phyloP scores from a whole-genome alignment of 768 basidiomycete species.

The Goffeauzyma gilvescens region DNA sequence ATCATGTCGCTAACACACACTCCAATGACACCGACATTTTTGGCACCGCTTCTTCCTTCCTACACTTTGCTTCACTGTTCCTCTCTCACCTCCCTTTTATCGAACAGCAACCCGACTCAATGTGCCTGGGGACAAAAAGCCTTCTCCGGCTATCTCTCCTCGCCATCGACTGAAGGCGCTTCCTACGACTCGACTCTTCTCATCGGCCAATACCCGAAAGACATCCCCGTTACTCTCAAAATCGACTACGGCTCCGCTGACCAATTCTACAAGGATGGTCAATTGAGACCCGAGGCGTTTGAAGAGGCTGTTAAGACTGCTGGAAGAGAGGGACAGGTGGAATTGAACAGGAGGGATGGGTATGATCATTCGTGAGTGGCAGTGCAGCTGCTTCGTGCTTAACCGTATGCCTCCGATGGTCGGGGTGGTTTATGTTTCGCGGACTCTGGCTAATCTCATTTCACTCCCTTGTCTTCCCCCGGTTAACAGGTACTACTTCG shows the following conservation, averaged over 20 bases:
- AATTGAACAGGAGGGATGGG: conserved; percentile 57
- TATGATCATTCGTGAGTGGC: conserved; percentile 42
- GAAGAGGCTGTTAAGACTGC: conserved; percentile 54
- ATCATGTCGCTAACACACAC: no score
- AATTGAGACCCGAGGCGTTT: conserved; percentile 81
- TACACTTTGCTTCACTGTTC: background rate
- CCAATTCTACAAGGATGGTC: conserved; percentile 63
- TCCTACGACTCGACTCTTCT: conserved; percentile 73
- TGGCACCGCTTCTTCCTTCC: conserved; percentile 39
- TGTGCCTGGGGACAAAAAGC: conserved; percentile 86
- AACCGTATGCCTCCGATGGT: conserved; percentile 16
- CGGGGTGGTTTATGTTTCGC: no score
- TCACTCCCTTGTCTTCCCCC: background rate
- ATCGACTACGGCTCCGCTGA: conserved; percentile 57
- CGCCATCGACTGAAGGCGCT: conserved; percentile 44
- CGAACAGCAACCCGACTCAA: conserved; percentile 54
- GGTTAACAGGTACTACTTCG: conserved; percentile 70
- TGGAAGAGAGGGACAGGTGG: conserved; percentile 55
- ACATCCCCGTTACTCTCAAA: conserved; percentile 49
- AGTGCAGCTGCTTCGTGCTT: background rate
- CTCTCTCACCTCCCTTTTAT: background rate
- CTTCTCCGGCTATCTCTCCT: conserved; percentile 65
- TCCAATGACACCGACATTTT: background rate
- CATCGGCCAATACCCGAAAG: conserved; percentile 34
- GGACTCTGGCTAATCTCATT: conserved; percentile 11